Percentiles rank a stretch among this genome's conserved stretches.
Evolutionary conservation across 495 filamentous ascomycete genomes (phyloP).

Genomic region (Rusavskia elegans): DNA sequence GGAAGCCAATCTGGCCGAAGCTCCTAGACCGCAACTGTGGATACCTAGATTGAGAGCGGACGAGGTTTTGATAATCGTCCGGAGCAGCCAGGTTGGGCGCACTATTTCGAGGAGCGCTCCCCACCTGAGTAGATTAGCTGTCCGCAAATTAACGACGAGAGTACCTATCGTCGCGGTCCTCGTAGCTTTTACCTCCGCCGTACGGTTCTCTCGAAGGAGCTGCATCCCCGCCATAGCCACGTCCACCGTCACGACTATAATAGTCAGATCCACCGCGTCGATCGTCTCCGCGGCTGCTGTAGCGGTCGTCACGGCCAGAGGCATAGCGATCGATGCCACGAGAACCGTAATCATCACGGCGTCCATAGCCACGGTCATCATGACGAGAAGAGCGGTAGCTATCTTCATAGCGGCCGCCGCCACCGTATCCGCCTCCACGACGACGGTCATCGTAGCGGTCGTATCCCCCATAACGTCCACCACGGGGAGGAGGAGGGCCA

Average conservation of each 20-base stretch:
- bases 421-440: constrained; percentile 28
- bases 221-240: constrained; percentile 26
- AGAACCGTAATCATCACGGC: constrained; percentile 48
- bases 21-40: not conserved
- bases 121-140: constrained; percentile 17
- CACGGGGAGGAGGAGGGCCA: constrained; percentile 33
- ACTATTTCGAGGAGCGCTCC: constrained; percentile 18
- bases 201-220: constrained; percentile 13
- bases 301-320: constrained; percentile 41
- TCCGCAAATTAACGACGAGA: constrained; percentile 13
- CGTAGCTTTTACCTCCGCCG: constrained; percentile 17
- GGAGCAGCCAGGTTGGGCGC: constrained; percentile 12
- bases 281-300: constrained; percentile 37
- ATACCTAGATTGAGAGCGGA: not conserved
- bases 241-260: constrained; percentile 28
- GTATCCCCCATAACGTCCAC: constrained; percentile 42
- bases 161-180: constrained; percentile 17
- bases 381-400: constrained; percentile 28
- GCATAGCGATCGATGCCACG: constrained; percentile 54
- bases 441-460: constrained; percentile 43
- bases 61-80: not conserved
- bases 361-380: constrained; percentile 33
- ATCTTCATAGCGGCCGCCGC: constrained; percentile 20
- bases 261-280: constrained; percentile 27
- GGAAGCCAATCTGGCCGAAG: not conserved